A percentile compares a stretch with the other conserved stretches of the same genome.
These are phyloP conservation scores for Aspergillus terreus DNA, from an alignment of 2,329 filamentous ascomycete species.

Conservation along the genomic window DNA sequence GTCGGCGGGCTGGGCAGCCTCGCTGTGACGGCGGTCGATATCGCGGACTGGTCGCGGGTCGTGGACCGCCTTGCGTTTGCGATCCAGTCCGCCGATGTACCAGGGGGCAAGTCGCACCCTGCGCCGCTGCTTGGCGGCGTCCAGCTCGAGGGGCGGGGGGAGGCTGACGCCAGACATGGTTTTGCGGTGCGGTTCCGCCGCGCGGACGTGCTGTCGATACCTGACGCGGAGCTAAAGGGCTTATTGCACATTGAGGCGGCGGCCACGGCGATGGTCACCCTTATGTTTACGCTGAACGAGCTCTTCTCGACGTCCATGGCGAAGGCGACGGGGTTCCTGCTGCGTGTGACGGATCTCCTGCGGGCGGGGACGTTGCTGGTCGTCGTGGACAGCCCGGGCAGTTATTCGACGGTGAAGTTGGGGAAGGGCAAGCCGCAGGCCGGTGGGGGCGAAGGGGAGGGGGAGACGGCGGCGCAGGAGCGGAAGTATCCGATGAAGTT, in stretches of 20 bases:
- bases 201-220: conserved; percentile 48
- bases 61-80: conserved; percentile 55
- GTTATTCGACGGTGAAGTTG: conserved; percentile 78
- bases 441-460: conserved; percentile 5
- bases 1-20: conserved; percentile 13
- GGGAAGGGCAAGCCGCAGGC: conserved; percentile 44
- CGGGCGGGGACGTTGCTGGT: conserved; percentile 65
- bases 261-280: conserved; percentile 55
- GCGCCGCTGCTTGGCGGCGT: conserved; percentile 22
- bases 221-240: conserved; percentile 36
- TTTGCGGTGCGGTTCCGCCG: conserved; percentile 44
- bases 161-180: neutral
- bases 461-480: conserved; percentile 23
- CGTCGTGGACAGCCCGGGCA: conserved; percentile 89
- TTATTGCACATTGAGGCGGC: conserved; percentile 19
- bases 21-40: conserved; percentile 68
- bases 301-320: conserved; percentile 76
- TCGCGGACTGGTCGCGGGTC: conserved; percentile 71
- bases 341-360: conserved; percentile 60
- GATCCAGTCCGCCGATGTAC: conserved; percentile 43
- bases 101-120: conserved; percentile 23
- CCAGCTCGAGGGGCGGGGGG: neutral
- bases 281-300: conserved; percentile 95
- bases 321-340: conserved; percentile 72
- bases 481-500: conserved; percentile 89